These are phyloP conservation scores for Daldinia concentrica DNA, from an alignment of 495 filamentous ascomycete species.

Conservation along the genomic window DNA sequence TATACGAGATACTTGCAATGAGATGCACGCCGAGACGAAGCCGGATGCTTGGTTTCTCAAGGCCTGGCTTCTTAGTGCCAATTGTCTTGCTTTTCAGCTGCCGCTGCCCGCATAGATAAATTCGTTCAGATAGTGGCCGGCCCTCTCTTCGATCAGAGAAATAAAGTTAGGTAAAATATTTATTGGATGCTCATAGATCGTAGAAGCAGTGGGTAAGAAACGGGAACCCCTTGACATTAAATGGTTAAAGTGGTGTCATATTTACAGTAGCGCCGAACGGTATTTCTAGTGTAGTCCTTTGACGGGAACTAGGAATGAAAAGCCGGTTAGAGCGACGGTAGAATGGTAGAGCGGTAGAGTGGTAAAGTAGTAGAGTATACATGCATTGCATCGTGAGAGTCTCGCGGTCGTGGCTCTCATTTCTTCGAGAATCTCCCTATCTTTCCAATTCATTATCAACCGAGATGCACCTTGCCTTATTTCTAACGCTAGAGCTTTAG, in stretches of 20 bases:
- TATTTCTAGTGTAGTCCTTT: conserved; percentile 15
- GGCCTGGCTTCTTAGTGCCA: not conserved
- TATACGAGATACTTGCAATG: not conserved
- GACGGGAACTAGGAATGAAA: conserved; percentile 18
- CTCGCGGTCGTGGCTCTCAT: not conserved
- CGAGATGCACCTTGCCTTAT: conserved; percentile 11
- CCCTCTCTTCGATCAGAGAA: not conserved
- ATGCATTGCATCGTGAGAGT: conserved; percentile 1
- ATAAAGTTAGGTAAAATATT: not conserved
- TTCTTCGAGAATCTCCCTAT: conserved; percentile 15
- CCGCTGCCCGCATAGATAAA: not conserved
- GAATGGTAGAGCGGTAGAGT: not conserved
- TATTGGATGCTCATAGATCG: not conserved
- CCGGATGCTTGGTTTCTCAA: not conserved
- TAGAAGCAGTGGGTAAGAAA: conserved; percentile 2
- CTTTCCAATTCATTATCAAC: conserved; percentile 7
- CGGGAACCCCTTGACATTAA: conserved; percentile 8
- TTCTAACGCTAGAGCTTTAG: conserved; percentile 4
- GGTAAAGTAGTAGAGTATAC: not conserved
- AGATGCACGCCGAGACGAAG: not conserved
- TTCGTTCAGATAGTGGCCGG: not conserved
- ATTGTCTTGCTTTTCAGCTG: not conserved
- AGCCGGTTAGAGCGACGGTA: conserved; percentile 3
- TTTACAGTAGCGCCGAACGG: conserved; percentile 22
- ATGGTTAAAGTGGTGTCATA: conserved; percentile 23